phyloP scores from a whole-genome alignment of 768 basidiomycete genomes.

The Trametes cubensis region DNA sequence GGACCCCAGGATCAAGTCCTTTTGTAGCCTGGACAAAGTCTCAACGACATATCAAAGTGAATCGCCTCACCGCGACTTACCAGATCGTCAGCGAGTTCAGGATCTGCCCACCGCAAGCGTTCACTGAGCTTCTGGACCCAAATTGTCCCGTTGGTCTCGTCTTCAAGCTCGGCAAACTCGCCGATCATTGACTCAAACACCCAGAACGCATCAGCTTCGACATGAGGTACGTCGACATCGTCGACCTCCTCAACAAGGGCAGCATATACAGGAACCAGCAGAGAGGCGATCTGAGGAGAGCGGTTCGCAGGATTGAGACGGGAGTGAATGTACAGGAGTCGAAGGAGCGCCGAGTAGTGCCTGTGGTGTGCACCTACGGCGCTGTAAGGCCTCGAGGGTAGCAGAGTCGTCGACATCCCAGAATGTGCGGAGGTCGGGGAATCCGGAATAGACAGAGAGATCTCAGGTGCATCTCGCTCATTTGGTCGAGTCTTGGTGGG shows the following conservation, averaged over 20 bases:
- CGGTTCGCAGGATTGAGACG: constrained; percentile 71
- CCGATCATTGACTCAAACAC: constrained; percentile 73
- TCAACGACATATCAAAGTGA: neutral
- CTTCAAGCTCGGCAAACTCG: constrained; percentile 75
- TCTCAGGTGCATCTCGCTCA: constrained; percentile 26
- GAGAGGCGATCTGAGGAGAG: constrained; percentile 67
- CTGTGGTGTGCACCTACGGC: constrained; percentile 54
- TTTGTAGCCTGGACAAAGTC: constrained; percentile 49
- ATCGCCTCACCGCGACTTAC: constrained; percentile 40
- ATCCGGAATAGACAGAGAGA: constrained; percentile 43
- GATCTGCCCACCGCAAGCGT: constrained; percentile 62
- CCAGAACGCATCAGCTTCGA: constrained; percentile 85
- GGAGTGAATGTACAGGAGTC: constrained; percentile 72
- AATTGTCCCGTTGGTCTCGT: constrained; percentile 58
- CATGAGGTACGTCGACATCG: constrained; percentile 60
- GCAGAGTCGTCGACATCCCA: constrained; percentile 45
- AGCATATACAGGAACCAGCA: constrained; percentile 70
- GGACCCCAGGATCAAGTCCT: constrained; percentile 69
- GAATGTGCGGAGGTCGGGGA: constrained; percentile 30
- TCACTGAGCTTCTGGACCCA: constrained; percentile 71
- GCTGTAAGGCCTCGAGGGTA: constrained; percentile 48
- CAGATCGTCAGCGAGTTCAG: constrained; percentile 59
- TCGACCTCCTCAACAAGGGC: constrained; percentile 64
- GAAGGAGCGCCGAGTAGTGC: constrained; percentile 65
- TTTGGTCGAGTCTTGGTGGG: constrained; percentile 22